Evolutionary conservation across 73 alveolate genomes (phyloP), one percentile per base, ranked within the genome.

Genomic region (Loxodes magnus): DNA sequence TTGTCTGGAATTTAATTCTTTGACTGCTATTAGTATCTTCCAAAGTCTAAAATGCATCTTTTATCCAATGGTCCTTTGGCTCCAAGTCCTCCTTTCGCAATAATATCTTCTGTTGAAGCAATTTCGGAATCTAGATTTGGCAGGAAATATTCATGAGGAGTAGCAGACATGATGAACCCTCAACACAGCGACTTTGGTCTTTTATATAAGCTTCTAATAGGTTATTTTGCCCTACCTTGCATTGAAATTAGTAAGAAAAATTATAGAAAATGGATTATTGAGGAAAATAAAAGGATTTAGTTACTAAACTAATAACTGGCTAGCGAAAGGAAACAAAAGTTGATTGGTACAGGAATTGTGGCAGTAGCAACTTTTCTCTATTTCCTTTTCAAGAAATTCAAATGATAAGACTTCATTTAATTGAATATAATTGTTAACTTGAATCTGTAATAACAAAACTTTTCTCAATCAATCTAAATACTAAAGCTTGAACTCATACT

Each of bases 141-240:
- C 9, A 12, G 59, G n/a, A 7, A 7, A 7, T 46, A 46, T 46
- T 17, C 16, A 25, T 46, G 59, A 24, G 59, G 59, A 21, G 7
- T 25, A 17, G 16, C 35, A 0, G 59, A 46, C 27, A 46, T 46
- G 21, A 25, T 25, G 3, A 46, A 46, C 39, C 59, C 59, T 2
- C 5, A 10, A 1, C 59, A 46, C 2, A 25, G 35, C n/a, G 59
- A 46, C 2, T 46, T 10, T 25, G 15, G 15, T 10, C 7, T 46
- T 10, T 22, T 46, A 7, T 25, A 24, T 24, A 46, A 19, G 2
- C n/a, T 17, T n/a, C 34, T 46, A 12, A 46, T 46, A 25, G 59
- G 59, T 0, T 12, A 25, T 7, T 46, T 46, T 24, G 20, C 14
- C 3, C 43, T n/a, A 1, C 14, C 43, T n/a, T 12, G 20, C 10